phyloP scores from a whole-genome alignment of 1,139 yeast genomes.

The Saccharomycopsis crataegensis region DNA sequence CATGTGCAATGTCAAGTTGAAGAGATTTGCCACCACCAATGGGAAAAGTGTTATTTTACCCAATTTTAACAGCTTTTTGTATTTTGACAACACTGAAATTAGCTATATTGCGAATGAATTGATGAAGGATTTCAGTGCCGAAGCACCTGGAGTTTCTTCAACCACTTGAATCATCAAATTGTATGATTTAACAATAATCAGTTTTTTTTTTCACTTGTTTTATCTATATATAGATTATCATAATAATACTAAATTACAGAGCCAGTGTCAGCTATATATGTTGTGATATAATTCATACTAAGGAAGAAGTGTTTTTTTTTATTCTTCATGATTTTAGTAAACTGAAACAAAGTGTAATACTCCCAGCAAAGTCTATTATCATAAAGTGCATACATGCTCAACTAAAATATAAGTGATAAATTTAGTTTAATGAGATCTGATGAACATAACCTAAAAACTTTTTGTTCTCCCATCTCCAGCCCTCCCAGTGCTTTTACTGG shows the following conservation, averaged over 20 bases:
- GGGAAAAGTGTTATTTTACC: slow-evolving; percentile 14
- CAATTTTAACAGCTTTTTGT: slow-evolving; percentile 17
- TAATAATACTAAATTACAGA: background rate
- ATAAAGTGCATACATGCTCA: too few relatives aligned
- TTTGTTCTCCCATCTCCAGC: too few relatives aligned
- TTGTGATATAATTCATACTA: too few relatives aligned
- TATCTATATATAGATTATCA: background rate
- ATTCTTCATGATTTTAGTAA: too few relatives aligned
- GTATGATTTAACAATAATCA: too few relatives aligned
- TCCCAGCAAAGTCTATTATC: too few relatives aligned
- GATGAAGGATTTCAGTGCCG: slow-evolving; percentile 10
- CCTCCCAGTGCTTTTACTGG: too few relatives aligned
- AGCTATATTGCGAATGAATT: slow-evolving; percentile 10
- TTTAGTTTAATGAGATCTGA: too few relatives aligned
- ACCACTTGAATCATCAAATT: background rate
- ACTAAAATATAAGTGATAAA: too few relatives aligned
- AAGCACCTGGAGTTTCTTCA: background rate
- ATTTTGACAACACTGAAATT: slow-evolving; percentile 13
- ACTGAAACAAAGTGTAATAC: too few relatives aligned
- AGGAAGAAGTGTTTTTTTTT: too few relatives aligned
- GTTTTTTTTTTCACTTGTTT: background rate
- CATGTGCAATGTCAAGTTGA: slow-evolving; percentile 10
- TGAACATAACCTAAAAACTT: too few relatives aligned
- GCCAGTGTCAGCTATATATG: background rate
- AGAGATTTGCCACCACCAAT: slow-evolving; percentile 11